These are phyloP conservation scores for Golubevia pallescens DNA, from an alignment of 1,284 basidiomycete species.

Conservation along the genomic window DNA sequence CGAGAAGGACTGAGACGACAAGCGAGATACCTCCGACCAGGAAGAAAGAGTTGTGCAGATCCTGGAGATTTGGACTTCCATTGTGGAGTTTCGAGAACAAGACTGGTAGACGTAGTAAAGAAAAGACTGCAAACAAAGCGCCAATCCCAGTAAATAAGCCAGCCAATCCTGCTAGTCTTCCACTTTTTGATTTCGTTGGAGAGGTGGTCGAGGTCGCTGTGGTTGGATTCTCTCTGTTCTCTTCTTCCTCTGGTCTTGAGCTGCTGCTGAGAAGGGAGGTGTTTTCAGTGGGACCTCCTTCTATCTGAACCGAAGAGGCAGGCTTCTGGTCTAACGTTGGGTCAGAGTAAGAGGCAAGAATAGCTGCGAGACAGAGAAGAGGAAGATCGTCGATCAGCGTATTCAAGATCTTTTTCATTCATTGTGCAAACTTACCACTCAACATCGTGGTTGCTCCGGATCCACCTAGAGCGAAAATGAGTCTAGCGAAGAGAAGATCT, in stretches of 20 bases:
- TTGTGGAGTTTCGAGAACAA: conserved; percentile 23
- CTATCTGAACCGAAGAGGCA: too few species aligned
- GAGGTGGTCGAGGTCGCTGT: conserved; percentile 22
- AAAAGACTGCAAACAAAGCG: conserved; percentile 35
- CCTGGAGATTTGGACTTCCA: not conserved
- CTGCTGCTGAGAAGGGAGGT: too few species aligned
- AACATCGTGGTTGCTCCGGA: conserved; percentile 40
- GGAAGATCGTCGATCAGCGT: too few species aligned
- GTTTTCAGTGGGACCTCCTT: too few species aligned
- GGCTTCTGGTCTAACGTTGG: not conserved
- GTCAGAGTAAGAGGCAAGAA: not conserved
- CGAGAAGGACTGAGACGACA: conserved; percentile 2
- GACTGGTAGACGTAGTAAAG: conserved; percentile 33
- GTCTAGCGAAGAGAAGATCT: conserved; percentile 26
- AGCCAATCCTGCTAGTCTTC: conserved; percentile 30
- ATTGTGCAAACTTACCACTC: conserved; percentile 11
- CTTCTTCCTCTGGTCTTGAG: too few species aligned
- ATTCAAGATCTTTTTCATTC: too few species aligned
- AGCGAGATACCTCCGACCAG: conserved; percentile 14
- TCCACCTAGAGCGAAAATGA: conserved; percentile 40
- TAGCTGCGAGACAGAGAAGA: not conserved
- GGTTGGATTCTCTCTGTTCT: too few species aligned
- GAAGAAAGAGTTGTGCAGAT: conserved; percentile 15
- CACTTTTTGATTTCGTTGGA: conserved; percentile 35
- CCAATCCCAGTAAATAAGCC: conserved; percentile 38